Base-by-base conservation (phyloP, 176 grass and related monocot species). In the Puccinellia tenuiflora region DNA sequence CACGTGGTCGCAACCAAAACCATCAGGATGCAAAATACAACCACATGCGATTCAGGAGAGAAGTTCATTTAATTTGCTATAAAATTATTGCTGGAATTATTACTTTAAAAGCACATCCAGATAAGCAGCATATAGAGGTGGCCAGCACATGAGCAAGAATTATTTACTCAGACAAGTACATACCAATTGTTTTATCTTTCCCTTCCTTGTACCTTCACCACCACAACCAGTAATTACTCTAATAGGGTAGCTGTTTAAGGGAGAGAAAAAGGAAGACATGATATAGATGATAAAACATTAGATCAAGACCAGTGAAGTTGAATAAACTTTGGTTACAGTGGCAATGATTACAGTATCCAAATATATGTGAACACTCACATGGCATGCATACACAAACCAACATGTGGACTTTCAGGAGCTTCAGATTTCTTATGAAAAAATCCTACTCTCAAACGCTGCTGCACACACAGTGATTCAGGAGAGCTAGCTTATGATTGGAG, bases 211-310 rank as follows among this genome's bases (percentile, higher is more conserved):
- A 83, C 86, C 96, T 87, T 92, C 85, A 43, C 73, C 47, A 74
- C 96, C 93, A 81, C 89, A 92, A 35, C 93, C 96, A 84, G 96
- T 99, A 56, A 99, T 96, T 62, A 99, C 96, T 80, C 87, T 99
- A 22, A 99, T 34, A 81, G 81, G 25, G 83, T 86, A 25, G 94
- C 96, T 84, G 91, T 92, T 93, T 56, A 76, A 75, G 51, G 20
- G 53, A 68, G 7, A 55, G 1, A 55, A 73, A 43, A 28, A 35
- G 22, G 25, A 62, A 65, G 1, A n/a, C n/a, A n/a, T n/a, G 18
- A 65, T 77, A 51, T 42, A 26, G 43, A 76, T 20, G 38, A 55
- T 0, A 55, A 73, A 43, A 28, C 54, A 81, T 85, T 85, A 90
- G 53, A 74, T 21, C 69, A 68, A 84, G 20, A 68, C 20, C 61